Evolutionary conservation across 179 eudicot genomes (phyloP).

Genomic region (Silene coronaria): DNA sequence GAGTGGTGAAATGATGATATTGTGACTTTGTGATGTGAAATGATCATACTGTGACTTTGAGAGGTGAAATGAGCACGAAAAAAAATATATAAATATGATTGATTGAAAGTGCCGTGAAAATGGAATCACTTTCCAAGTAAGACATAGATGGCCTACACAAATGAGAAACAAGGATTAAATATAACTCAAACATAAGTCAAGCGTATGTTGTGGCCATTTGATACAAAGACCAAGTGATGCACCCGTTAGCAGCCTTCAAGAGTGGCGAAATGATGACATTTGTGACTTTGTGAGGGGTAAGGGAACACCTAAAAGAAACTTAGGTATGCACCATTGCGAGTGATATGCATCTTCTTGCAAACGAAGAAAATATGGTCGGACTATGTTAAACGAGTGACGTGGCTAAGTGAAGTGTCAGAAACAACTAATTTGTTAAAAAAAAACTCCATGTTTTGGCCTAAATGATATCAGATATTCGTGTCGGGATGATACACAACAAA

Average conservation of each 20-base stretch:
- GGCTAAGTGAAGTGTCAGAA: background rate
- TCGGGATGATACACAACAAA: background rate
- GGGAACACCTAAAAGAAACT: background rate
- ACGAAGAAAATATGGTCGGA: background rate
- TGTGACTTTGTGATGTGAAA: background rate
- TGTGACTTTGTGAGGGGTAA: background rate
- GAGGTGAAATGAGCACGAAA: background rate
- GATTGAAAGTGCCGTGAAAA: background rate
- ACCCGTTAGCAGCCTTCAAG: background rate
- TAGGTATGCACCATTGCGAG: background rate
- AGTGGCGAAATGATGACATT: background rate
- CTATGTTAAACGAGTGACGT: background rate
- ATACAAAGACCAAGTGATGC: conserved; percentile 4
- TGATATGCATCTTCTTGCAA: background rate
- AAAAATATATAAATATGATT: background rate
- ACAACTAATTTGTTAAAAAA: background rate
- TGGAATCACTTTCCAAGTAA: background rate
- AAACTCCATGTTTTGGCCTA: background rate
- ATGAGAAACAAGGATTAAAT: background rate
- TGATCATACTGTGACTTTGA: background rate
- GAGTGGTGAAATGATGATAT: background rate
- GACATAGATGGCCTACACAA: background rate
- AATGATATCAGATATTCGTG: background rate
- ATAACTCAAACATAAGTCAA: background rate
- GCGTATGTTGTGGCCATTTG: background rate